Evolutionary conservation across 768 basidiomycete genomes (phyloP).

Genomic region (Albatrellus ellisii): DNA sequence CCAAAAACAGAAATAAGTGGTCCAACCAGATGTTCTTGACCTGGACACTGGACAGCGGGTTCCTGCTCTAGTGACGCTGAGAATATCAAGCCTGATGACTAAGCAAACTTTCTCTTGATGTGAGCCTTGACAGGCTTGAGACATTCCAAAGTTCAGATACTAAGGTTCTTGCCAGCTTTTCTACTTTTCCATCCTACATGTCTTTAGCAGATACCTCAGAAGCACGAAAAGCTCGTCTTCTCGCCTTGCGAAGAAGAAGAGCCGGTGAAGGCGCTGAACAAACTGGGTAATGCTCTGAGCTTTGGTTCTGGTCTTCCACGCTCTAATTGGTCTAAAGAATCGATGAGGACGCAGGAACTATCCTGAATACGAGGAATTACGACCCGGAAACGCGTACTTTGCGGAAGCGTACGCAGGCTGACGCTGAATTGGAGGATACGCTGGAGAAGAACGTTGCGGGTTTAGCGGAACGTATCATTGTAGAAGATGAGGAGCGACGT

Average conservation of each 20-base stretch:
- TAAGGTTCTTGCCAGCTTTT: too few species aligned
- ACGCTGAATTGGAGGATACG: constrained; percentile 58
- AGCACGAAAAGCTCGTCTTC: constrained; percentile 65
- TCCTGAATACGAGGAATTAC: constrained; percentile 70
- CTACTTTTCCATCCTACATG: constrained; percentile 21
- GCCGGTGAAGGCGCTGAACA: constrained; percentile 36
- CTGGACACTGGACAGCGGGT: background rate
- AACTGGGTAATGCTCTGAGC: constrained; percentile 28
- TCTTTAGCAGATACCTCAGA: constrained; percentile 71
- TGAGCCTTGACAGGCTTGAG: too few species aligned
- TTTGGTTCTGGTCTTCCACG: background rate
- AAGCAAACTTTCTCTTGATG: too few species aligned
- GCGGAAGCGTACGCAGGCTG: constrained; percentile 48
- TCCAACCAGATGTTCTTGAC: constrained; percentile 4
- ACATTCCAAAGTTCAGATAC: too few species aligned
- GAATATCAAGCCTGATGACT: too few species aligned
- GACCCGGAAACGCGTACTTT: constrained; percentile 79
- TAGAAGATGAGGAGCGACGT: constrained; percentile 75
- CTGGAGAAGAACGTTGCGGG: constrained; percentile 80
- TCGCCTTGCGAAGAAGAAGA: constrained; percentile 66
- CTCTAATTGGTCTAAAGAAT: constrained; percentile 2
- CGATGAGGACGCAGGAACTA: constrained; percentile 23
- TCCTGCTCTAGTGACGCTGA: too few species aligned
- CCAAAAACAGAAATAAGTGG: background rate
- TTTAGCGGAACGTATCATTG: constrained; percentile 71